phyloP scores from a whole-genome alignment of 75 land plant species.

The Cryptomeria japonica region DNA sequence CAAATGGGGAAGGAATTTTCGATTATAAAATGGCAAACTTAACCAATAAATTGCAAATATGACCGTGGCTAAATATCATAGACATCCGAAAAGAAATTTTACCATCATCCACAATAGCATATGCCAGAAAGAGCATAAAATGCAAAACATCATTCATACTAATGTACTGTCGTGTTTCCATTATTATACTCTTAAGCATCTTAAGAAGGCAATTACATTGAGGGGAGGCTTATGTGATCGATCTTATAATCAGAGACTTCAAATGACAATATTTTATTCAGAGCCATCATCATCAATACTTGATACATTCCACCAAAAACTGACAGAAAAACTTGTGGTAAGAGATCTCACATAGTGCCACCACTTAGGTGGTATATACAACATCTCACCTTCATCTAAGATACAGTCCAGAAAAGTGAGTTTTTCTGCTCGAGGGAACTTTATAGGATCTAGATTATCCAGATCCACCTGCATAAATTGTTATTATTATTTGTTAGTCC shows the following conservation, averaged over 20 bases:
- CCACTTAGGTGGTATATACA: slow-evolving; percentile 99
- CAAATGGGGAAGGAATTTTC: neutral
- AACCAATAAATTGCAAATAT: neutral
- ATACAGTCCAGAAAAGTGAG: slow-evolving; percentile 79
- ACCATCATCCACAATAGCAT: neutral
- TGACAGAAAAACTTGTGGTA: slow-evolving; percentile 88
- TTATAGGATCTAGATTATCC: slow-evolving; percentile 56
- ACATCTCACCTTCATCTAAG: slow-evolving; percentile 92
- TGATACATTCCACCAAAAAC: slow-evolving; percentile 90
- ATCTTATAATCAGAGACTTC: neutral
- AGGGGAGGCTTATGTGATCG: neutral
- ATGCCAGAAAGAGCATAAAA: neutral
- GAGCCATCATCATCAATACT: slow-evolving; percentile 1
- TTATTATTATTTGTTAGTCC: slow-evolving; percentile 1
- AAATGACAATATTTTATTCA: neutral
- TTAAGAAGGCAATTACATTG: neutral
- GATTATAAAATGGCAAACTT: neutral
- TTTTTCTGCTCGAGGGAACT: slow-evolving; percentile 55
- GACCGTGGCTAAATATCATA: neutral
- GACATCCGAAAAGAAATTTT: neutral
- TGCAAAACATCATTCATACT: neutral
- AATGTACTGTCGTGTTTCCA: neutral
- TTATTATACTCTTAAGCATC: neutral
- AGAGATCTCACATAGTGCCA: slow-evolving; percentile 97
- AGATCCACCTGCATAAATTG: slow-evolving; percentile 77